Evolutionary conservation across 495 filamentous ascomycete species (phyloP), one percentile per base, ranked within the genome.

Genomic region (Xylaria nigripes): DNA sequence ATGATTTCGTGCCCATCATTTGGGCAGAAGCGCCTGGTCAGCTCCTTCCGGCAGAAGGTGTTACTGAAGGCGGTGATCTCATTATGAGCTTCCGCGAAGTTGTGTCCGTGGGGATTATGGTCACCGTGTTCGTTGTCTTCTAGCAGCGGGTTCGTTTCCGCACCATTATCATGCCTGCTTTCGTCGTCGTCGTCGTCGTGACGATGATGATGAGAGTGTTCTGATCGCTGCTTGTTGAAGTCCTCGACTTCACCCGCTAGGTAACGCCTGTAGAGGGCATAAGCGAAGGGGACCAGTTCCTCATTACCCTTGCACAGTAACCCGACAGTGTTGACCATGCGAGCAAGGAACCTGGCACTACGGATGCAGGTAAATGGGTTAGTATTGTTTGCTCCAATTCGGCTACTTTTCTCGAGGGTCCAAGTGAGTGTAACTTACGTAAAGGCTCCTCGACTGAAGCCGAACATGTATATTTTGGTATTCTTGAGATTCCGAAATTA

Each of bases 361-460:
- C 13, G 32, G 2, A 36, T 12, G 18, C 41, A 29, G 8, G 19
- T 15, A n/a, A 32, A 12, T 3, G 6, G 6, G 13, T 54, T 15
- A 42, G 16, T 10, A 19, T 42, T 40, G 15, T 2, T 5, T 18
- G 30, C 6, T 4, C 32, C n/a, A 15, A 12, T 19, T 13, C 30
- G 19, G 13, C 41, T 12, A 13, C 12, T 16, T 7, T 51, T 16
- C n/a, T 19, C 9, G 4, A 40, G 4, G 32, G 18, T 32, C 16
- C 41, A 29, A 21, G 2, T 1, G 12, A 27, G 21, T 38, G 13
- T 22, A 34, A 40, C 53, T 55, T 45, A 55, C 53, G 75, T 77
- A 58, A 73, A 77, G 12, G 75, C 75, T 16, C 75, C 75, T 25
- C 75, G 70, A 2, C 69, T 72, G 52, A 78, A 77, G 27, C 75